Conservation (phyloP, 2,329 filamentous ascomycete species). For the Diplodia seriata region DNA sequence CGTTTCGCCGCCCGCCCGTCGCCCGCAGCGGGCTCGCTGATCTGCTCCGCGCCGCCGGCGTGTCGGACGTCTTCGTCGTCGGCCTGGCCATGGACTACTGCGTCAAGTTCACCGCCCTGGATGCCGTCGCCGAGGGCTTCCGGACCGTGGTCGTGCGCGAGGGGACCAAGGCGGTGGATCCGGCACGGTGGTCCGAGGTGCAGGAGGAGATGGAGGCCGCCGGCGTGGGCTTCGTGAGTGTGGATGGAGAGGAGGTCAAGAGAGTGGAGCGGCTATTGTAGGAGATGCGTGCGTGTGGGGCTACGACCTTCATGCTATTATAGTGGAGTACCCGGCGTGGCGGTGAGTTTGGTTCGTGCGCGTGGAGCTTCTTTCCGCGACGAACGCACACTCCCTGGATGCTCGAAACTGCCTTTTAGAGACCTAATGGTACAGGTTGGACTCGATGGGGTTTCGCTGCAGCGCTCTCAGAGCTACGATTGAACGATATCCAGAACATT, state of each 20-base stretch:
- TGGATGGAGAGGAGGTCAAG: slow-evolving; percentile 63
- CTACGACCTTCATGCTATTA: background rate
- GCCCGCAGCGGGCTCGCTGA: slow-evolving; percentile 67
- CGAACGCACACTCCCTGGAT: background rate
- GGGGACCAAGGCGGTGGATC: slow-evolving; percentile 75
- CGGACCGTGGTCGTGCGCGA: slow-evolving; percentile 78
- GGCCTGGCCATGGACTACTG: slow-evolving; percentile 91
- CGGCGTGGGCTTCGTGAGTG: slow-evolving; percentile 69
- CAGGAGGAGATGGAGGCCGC: slow-evolving; percentile 61
- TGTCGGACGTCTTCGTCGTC: slow-evolving; percentile 84
- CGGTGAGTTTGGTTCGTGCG: background rate
- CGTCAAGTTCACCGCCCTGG: slow-evolving; percentile 79
- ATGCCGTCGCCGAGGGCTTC: slow-evolving; percentile 79
- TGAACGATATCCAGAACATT: background rate
- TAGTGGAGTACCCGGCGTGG: background rate
- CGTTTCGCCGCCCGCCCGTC: slow-evolving; percentile 74
- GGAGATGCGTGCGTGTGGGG: background rate
- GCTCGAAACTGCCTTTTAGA: background rate
- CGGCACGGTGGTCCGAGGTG: slow-evolving; percentile 62
- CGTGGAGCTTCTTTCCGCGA: background rate
- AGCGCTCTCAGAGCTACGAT: background rate
- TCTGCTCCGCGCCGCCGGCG: slow-evolving; percentile 60
- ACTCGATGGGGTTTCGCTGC: background rate
- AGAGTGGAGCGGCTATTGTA: slow-evolving; percentile 49
- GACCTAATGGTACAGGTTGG: background rate